Evolutionary conservation across 2,329 filamentous ascomycete genomes (phyloP).

Genomic region (Fusarium setosum): DNA sequence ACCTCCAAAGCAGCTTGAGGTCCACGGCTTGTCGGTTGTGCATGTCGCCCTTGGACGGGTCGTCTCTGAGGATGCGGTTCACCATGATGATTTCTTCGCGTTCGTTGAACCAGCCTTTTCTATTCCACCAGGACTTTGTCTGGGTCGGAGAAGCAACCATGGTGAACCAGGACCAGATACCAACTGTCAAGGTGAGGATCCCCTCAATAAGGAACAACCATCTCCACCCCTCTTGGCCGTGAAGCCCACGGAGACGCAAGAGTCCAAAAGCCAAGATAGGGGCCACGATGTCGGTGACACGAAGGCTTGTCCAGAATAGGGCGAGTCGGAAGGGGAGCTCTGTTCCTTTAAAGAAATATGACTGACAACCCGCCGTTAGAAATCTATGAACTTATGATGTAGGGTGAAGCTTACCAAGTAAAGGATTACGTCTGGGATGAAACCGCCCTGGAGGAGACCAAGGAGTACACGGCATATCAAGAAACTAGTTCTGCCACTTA

Average conservation of each 20-base stretch:
- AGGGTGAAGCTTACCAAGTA: not conserved
- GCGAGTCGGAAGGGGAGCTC: slow-evolving; percentile 30
- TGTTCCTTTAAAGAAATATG: slow-evolving; percentile 53
- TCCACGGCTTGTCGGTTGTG: slow-evolving; percentile 64
- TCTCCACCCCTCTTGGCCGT: slow-evolving; percentile 39
- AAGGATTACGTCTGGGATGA: slow-evolving; percentile 55
- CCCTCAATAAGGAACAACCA: slow-evolving; percentile 58
- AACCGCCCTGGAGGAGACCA: slow-evolving; percentile 58
- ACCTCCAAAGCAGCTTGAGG: slow-evolving; percentile 59
- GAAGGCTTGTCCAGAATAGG: slow-evolving; percentile 23
- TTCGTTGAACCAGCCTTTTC: slow-evolving; percentile 53
- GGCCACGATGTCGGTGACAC: slow-evolving; percentile 29
- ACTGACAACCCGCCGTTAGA: not conserved
- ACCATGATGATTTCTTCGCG: slow-evolving; percentile 66
- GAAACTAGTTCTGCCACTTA: slow-evolving; percentile 52
- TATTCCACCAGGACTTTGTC: slow-evolving; percentile 65
- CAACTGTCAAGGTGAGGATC: slow-evolving; percentile 45
- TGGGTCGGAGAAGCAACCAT: slow-evolving; percentile 50
- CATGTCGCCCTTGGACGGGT: slow-evolving; percentile 69
- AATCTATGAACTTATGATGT: too few relatives aligned
- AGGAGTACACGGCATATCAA: slow-evolving; percentile 52
- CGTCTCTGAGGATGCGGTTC: slow-evolving; percentile 66
- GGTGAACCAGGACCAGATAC: slow-evolving; percentile 36
- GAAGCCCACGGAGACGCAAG: slow-evolving; percentile 36
- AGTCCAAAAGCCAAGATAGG: slow-evolving; percentile 40